These are phyloP conservation scores for Nemania serpens DNA, from an alignment of 2,329 filamentous ascomycete species.

Conservation along the genomic window DNA sequence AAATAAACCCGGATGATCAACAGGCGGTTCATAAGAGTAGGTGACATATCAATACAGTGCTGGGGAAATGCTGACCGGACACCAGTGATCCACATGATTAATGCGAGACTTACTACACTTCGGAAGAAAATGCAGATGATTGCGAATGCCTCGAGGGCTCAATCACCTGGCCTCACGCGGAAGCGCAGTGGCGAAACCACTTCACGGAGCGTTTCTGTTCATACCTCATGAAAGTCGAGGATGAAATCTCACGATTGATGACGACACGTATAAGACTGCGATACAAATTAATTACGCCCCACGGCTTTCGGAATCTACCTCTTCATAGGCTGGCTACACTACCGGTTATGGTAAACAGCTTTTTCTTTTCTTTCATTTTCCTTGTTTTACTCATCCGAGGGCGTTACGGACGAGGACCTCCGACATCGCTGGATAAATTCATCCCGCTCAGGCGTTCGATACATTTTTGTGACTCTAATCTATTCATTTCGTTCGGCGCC, in stretches of 20 bases:
- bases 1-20: conserved; percentile 71
- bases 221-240: conserved; percentile 45
- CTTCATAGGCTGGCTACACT: conserved; percentile 15
- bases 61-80: conserved; percentile 39
- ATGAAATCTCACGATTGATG: conserved; percentile 40
- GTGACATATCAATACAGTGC: conserved; percentile 36
- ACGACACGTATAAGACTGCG: conserved; percentile 42
- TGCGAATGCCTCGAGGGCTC: conserved; percentile 59
- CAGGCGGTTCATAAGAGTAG: conserved; percentile 74
- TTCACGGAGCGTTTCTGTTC: conserved; percentile 58
- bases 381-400: conserved; percentile 30
- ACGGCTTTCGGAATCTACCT: conserved; percentile 35
- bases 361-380: conserved; percentile 2
- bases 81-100: conserved; percentile 67
- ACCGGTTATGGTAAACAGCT: conserved; percentile 18
- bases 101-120: conserved; percentile 58
- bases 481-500: conserved; percentile 10
- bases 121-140: conserved; percentile 67
- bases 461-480: conserved; percentile 20
- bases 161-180: conserved; percentile 49
- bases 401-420: conserved; percentile 31
- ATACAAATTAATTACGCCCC: conserved; percentile 39
- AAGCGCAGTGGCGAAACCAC: conserved; percentile 61
- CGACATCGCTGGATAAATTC: conserved; percentile 24
- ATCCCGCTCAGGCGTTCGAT: conserved; percentile 28